Evolutionary conservation across 768 basidiomycete species (phyloP).

Genomic region (Piloderma croceum): DNA sequence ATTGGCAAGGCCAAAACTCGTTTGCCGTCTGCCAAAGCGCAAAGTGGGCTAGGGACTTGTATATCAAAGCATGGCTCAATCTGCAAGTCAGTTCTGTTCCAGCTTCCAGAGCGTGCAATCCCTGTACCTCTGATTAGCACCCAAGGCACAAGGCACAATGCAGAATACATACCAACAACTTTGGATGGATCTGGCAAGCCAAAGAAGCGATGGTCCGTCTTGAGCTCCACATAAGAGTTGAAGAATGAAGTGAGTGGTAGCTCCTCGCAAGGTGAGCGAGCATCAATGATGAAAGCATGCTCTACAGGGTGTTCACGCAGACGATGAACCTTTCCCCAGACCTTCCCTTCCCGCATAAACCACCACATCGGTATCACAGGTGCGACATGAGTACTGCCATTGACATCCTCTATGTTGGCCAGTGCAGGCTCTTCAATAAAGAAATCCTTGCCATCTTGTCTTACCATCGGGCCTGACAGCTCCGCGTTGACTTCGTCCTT

Average conservation of each 20-base stretch:
- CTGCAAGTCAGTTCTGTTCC: background rate
- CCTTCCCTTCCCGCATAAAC: background rate
- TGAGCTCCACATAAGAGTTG: background rate
- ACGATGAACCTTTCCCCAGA: background rate
- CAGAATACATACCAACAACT: background rate
- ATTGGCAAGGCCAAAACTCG: constrained; percentile 10
- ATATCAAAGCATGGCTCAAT: background rate
- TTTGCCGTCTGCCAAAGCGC: constrained; percentile 4
- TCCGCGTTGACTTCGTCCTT: background rate
- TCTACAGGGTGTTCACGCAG: background rate
- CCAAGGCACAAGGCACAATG: background rate
- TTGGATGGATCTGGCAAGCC: background rate
- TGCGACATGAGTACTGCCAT: background rate
- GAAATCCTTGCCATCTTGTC: background rate
- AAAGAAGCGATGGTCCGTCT: background rate
- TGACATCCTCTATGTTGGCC: background rate
- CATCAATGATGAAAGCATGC: background rate
- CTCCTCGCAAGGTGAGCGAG: background rate
- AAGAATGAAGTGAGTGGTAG: background rate
- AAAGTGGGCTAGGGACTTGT: constrained; percentile 5
- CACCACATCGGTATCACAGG: background rate
- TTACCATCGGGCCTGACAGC: background rate
- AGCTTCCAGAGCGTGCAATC: background rate
- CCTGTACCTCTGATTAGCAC: background rate
- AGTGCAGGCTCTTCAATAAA: background rate